A percentile compares a stretch with the other conserved stretches of the same genome.
phyloP scores from a whole-genome alignment of 805 yeast genomes.

The Ogataea siamensis region DNA sequence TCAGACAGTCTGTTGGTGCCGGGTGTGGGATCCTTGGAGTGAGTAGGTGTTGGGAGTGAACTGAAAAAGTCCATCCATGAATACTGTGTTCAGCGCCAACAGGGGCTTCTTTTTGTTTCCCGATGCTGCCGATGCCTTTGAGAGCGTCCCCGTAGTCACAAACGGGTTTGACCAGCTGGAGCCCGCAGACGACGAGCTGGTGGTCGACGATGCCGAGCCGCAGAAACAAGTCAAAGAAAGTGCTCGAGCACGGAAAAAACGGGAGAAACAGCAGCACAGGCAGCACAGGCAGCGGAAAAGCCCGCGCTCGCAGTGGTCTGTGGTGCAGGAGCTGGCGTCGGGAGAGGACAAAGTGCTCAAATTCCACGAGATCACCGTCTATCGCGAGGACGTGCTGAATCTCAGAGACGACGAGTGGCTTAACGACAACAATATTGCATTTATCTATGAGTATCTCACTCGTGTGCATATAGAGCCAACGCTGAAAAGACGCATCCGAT shows the following conservation, averaged over 20 bases:
- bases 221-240: conserved; percentile 8
- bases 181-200: conserved; percentile 30
- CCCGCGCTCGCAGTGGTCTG: conserved; percentile 3
- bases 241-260: conserved; percentile 16
- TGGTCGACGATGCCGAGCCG: conserved; percentile 8
- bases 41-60: conserved; percentile 2
- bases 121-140: conserved; percentile 15
- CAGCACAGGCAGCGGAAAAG: conserved; percentile 4
- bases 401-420: conserved; percentile 69
- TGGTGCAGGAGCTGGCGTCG: conserved; percentile 3
- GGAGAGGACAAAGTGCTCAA: conserved; percentile 39
- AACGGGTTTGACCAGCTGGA: conserved; percentile 44
- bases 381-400: conserved; percentile 55
- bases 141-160: conserved; percentile 18
- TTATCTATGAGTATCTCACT: conserved; percentile 58
- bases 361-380: conserved; percentile 56
- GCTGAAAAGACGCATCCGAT: conserved; percentile 27
- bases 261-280: conserved; percentile 11
- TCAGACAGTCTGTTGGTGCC: background rate
- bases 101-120: conserved; percentile 24
- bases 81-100: conserved; percentile 23
- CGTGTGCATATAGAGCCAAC: conserved; percentile 30
- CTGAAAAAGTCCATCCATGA: conserved; percentile 9
- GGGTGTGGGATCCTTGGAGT: conserved; percentile 1
- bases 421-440: conserved; percentile 65